Conservation (phyloP, 2,329 filamentous ascomycete species). For the Pestalotiopsis sp. region DNA sequence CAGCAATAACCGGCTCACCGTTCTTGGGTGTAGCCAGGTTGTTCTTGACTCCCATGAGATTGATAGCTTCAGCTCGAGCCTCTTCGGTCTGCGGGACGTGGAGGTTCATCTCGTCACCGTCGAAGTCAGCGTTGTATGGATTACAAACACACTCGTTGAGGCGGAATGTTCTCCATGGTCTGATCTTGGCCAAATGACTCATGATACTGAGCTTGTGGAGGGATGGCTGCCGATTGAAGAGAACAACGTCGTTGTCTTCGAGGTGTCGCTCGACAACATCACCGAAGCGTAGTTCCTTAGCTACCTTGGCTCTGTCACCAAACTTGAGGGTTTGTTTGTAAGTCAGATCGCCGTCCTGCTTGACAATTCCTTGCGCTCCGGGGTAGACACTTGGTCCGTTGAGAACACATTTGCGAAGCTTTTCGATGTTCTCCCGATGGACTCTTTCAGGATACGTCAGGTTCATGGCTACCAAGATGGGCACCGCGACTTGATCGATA, state of each 20-base stretch:
- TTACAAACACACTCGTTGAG: constrained; percentile 98
- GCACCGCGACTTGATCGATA: constrained; percentile 92
- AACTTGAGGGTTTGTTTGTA: constrained; percentile 79
- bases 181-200: constrained; percentile 89
- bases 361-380: constrained; percentile 82
- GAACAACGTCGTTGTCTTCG: constrained; percentile 91
- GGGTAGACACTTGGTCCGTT: constrained; percentile 83
- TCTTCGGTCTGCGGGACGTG: constrained; percentile 98
- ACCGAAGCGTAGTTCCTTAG: constrained; percentile 75
- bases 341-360: constrained; percentile 57
- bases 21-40: constrained; percentile 96
- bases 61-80: constrained; percentile 90
- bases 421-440: constrained; percentile 82
- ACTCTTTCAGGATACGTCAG: constrained; percentile 93
- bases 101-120: constrained; percentile 98
- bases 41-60: constrained; percentile 97
- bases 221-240: constrained; percentile 97
- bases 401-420: constrained; percentile 72
- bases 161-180: constrained; percentile 93
- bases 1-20: constrained; percentile 95
- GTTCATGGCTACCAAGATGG: constrained; percentile 90
- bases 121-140: constrained; percentile 98
- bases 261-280: constrained; percentile 94
- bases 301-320: constrained; percentile 70
- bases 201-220: constrained; percentile 99